Percentiles rank a stretch among this genome's conserved stretches.
Conservation (phyloP, 345 rosid genomes). For the Brassica nigra region DNA sequence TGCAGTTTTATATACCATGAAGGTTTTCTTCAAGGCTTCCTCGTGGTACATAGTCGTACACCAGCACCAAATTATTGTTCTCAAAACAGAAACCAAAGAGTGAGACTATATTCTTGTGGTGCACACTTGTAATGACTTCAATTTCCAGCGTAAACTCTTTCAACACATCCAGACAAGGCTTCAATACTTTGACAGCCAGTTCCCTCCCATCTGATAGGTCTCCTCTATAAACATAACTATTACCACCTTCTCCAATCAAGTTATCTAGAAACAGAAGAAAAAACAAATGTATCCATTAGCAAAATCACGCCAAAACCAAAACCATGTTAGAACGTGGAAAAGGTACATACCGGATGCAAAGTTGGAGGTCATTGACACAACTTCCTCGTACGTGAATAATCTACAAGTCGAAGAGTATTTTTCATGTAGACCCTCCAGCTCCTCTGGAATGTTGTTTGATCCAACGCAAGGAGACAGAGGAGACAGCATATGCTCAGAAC, state of each 20-base stretch:
- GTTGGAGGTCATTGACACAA: conserved; percentile 63
- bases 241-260: conserved; percentile 92
- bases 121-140: conserved; percentile 68
- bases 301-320: conserved; percentile 20
- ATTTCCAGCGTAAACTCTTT: conserved; percentile 82
- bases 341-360: conserved; percentile 64
- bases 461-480: conserved; percentile 48
- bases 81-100: conserved; percentile 85
- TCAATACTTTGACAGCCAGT: conserved; percentile 83
- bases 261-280: conserved; percentile 57
- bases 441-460: conserved; percentile 49
- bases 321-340: neutral
- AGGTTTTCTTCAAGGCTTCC: conserved; percentile 97
- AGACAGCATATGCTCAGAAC: conserved; percentile 42
- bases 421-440: conserved; percentile 67
- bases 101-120: conserved; percentile 82
- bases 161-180: conserved; percentile 66
- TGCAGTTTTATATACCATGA: conserved; percentile 54
- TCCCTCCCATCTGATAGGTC: conserved; percentile 83
- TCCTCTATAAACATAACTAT: conserved; percentile 86
- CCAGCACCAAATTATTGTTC: conserved; percentile 64
- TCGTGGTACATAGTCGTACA: conserved; percentile 80
- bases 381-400: conserved; percentile 78
- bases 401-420: conserved; percentile 78
- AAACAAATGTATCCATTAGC: conserved; percentile 18